A percentile compares a stretch with the other conserved stretches of the same genome.
phyloP scores from a whole-genome alignment of 1,139 yeast species.

The Blastobotrys apis region DNA sequence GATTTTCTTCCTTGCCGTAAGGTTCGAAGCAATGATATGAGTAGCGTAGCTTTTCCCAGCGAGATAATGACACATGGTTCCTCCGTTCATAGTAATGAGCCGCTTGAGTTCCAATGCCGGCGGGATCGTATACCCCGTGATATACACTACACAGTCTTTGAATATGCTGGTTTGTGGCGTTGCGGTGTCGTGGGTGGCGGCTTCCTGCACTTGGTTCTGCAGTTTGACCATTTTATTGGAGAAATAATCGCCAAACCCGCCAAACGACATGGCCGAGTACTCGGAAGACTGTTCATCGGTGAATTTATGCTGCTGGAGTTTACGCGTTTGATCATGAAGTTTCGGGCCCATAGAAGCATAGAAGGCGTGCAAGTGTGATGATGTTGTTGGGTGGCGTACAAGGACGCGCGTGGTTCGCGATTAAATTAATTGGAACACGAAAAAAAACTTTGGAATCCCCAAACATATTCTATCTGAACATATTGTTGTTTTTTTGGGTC shows the following conservation, averaged over 20 bases:
- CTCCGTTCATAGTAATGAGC: constrained; percentile 73
- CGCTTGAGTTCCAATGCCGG: constrained; percentile 67
- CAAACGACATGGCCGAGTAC: constrained; percentile 52
- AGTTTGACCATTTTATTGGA: constrained; percentile 64
- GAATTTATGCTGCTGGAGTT: constrained; percentile 22
- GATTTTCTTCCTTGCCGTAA: constrained; percentile 70
- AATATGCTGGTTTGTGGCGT: constrained; percentile 46
- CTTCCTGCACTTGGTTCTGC: constrained; percentile 49
- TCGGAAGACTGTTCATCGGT: constrained; percentile 26
- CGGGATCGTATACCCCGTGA: constrained; percentile 85
- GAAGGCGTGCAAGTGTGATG: background rate
- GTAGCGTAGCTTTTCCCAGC: constrained; percentile 70
- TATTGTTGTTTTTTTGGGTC: too few species aligned
- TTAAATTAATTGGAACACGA: background rate
- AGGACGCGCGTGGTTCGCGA: background rate
- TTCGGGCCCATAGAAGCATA: constrained; percentile 19
- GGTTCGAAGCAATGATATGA: constrained; percentile 73
- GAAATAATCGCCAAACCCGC: constrained; percentile 67
- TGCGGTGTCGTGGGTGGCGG: constrained; percentile 42
- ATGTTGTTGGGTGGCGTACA: background rate
- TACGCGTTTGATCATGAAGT: constrained; percentile 19
- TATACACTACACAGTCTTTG: constrained; percentile 59
- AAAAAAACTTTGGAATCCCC: background rate
- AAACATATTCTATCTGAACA: background rate
- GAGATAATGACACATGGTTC: constrained; percentile 64